Conservation (phyloP, 495 filamentous ascomycete species). For the Patellaria atrata region DNA sequence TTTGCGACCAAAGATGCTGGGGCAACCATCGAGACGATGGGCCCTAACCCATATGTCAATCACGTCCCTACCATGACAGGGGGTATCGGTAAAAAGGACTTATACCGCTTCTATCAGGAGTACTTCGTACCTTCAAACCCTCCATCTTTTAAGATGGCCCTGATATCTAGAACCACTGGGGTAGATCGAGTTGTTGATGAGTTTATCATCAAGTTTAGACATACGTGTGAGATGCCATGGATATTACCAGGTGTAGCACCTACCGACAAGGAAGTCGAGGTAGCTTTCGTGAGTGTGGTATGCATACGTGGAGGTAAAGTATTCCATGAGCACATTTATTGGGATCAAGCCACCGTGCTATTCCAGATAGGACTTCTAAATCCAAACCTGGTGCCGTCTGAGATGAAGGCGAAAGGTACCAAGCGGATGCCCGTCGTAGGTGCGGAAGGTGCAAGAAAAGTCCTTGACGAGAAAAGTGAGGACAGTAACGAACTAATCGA, state of each 20-base stretch:
- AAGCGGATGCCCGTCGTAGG: slow-evolving; percentile 23
- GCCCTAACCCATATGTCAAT: slow-evolving; percentile 24
- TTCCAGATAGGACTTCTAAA: slow-evolving; percentile 27
- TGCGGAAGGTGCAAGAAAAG: slow-evolving; percentile 21
- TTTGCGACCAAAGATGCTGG: slow-evolving; percentile 15
- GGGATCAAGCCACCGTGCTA: slow-evolving; percentile 28
- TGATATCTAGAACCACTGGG: slow-evolving; percentile 25
- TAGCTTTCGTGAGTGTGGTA: slow-evolving; percentile 25
- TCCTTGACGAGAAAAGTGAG: slow-evolving; percentile 15
- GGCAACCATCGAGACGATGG: slow-evolving; percentile 22
- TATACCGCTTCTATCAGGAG: slow-evolving; percentile 25
- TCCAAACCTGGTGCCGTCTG: slow-evolving; percentile 24
- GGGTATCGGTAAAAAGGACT: slow-evolving; percentile 21
- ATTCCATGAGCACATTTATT: slow-evolving; percentile 28
- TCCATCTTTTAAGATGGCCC: slow-evolving; percentile 20
- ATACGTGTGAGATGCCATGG: slow-evolving; percentile 26
- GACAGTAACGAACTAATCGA: slow-evolving; percentile 12
- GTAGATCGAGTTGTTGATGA: slow-evolving; percentile 27
- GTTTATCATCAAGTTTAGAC: slow-evolving; percentile 27
- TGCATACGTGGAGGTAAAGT: slow-evolving; percentile 25
- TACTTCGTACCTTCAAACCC: slow-evolving; percentile 26
- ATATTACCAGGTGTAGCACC: slow-evolving; percentile 27
- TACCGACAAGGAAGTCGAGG: slow-evolving; percentile 24
- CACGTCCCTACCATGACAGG: slow-evolving; percentile 25
- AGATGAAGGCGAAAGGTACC: slow-evolving; percentile 20